A percentile compares a stretch with the other conserved stretches of the same genome.
Conservation (phyloP, 208 protist species). For the Angomonas ambiguus region DNA sequence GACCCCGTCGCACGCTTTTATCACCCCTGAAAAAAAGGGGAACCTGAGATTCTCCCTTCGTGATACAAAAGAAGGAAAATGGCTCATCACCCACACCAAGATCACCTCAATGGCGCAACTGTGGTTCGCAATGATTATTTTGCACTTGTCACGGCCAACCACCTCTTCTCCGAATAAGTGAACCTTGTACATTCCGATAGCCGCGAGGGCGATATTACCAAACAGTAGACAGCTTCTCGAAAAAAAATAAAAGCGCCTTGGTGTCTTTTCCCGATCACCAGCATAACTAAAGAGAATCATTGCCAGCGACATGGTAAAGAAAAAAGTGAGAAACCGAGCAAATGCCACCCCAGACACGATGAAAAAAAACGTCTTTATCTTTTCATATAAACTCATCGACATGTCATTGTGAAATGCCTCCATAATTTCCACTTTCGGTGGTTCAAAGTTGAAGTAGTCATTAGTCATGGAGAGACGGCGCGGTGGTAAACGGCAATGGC, state of each 20-base stretch:
- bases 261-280: conserved; percentile 33
- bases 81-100: conserved; percentile 42
- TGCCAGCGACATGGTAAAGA: conserved; percentile 14
- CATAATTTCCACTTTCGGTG: conserved; percentile 41
- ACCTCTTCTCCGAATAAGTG: conserved; percentile 49
- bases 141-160: conserved; percentile 44
- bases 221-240: conserved; percentile 26
- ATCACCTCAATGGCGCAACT: conserved; percentile 77
- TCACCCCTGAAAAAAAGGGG: conserved; percentile 53
- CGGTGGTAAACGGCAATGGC: conserved; percentile 28
- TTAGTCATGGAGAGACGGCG: conserved; percentile 43
- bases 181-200: conserved; percentile 58
- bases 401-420: conserved; percentile 74
- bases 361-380: conserved; percentile 65
- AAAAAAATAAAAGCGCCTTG: conserved; percentile 49
- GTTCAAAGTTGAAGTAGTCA: conserved; percentile 56
- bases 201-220: conserved; percentile 22
- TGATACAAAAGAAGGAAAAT: conserved; percentile 80
- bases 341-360: conserved; percentile 41
- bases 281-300: conserved; percentile 25
- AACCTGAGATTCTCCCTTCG: conserved; percentile 65
- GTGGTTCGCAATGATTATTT: conserved; percentile 77
- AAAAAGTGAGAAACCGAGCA: not conserved
- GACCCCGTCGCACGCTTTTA: conserved; percentile 47
- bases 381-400: conserved; percentile 63